Base-by-base conservation (phyloP, 768 basidiomycete genomes). In the Erythrobasidium yunnanense region DNA sequence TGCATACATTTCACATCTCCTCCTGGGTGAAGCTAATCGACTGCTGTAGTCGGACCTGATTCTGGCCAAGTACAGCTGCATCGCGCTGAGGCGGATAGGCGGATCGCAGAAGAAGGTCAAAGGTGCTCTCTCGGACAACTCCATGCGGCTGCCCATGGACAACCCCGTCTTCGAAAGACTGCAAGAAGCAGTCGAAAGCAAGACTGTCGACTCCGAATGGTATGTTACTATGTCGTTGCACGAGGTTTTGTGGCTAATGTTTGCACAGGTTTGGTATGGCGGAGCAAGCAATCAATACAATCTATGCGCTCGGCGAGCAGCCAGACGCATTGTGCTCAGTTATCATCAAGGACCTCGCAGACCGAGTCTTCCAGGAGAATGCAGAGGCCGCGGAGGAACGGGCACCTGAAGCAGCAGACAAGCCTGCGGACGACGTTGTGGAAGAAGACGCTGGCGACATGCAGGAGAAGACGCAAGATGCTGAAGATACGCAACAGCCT, bases 21-120 rank as follows among this genome's bases (percentile, higher is more conserved):
- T 1, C 27, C 18, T 46, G 15, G 18, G 20, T 22, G 13, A 15
- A 1, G 30, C 5, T 34, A 1, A n/a, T 46, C 17, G 13, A 30
- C 35, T 15, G 5, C 52, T 11, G 1, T 70, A 96, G 92, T 78
- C 81, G 6, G 95, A 99, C 74, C 80, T 92, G 23, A 88, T 85
- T 1, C 83, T 97, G 18, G 91, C 92, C 0, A 81, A 88, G 50
- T 96, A 95, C 73, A 95, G 91, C 0, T 96, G 90, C 74, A 83
- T 96, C 54, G 90, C 91, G 0, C 78, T 97, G 46, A 90, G 93
- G 69, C 83, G 95, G 0, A 79, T 99, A 7, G 89, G 89, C 53
- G 95, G 95, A 1, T 92, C 88, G 70, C 88, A 84, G 29, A 99
- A 99, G 80, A 99, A 97, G 74, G 83, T 99, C 67, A 99, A 99